Evolutionary conservation across 2,329 filamentous ascomycete species (phyloP), one percentile per base, ranked within the genome.

Genomic region (Ceratocystis cubensis): DNA sequence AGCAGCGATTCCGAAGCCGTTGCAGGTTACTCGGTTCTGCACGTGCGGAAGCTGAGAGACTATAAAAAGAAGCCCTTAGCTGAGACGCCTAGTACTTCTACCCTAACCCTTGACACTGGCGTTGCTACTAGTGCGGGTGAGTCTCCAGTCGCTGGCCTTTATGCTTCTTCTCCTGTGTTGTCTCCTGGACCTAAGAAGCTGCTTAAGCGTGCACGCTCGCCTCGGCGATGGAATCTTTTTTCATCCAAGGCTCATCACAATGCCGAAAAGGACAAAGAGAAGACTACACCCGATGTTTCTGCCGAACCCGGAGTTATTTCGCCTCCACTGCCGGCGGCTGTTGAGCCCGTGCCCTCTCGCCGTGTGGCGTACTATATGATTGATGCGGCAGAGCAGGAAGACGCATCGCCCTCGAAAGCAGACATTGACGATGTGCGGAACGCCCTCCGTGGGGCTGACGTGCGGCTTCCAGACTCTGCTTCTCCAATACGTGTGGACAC

Each of bases 211-310:
- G 72, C 79, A 1, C 80, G 78, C 56, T 83, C 82, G 30, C 83
- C 83, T 28, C 79, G 81, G 6, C 85, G 81, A 70, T 87, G 84
- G 84, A 86, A 85, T 69, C 72, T 86, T 13, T 87, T 87, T 70
- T 79, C 66, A 41, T 64, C 83, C 62, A 78, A 83, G 61, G 81
- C 81, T 0, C 80, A 83, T 37, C 25, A 57, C 25, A 57, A 57
- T 28, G 78, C 74, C 45, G 65, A 37, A 15, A 75, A 78, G 53
- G 53, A 64, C 13, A 66, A 66, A 13, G 48, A 50, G 7, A 63
- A 63, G 4, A 20, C 20, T 15, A 15, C 37, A 20, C 22, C 63
- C 8, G 2, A 37, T 28, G 46, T 28, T 5, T n/a, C 15, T 4
- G 46, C 63, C 15, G 20, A 56, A n/a, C 10, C 50, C 20, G 71